phyloP scores from a whole-genome alignment of 805 yeast species.

The Pichia ethanolica region DNA sequence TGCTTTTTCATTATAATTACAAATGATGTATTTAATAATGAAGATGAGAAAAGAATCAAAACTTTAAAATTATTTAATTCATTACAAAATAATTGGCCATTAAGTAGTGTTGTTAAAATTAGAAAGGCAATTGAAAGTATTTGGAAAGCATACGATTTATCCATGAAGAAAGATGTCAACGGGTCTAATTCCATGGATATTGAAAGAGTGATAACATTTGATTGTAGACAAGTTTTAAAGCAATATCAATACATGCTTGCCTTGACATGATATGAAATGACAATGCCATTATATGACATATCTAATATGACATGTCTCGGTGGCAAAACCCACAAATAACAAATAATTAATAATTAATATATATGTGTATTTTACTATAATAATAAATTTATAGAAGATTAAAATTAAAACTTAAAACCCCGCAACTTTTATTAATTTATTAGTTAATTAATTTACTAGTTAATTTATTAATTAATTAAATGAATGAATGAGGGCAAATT shows the following conservation, averaged over 20 bases:
- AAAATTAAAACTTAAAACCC: too few relatives aligned
- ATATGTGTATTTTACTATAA: too few relatives aligned
- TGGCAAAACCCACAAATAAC: too few relatives aligned
- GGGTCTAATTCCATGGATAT: conserved; percentile 1
- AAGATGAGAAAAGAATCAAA: conserved; percentile 14
- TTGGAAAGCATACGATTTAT: conserved; percentile 25
- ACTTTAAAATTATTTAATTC: conserved; percentile 16
- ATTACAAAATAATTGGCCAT: conserved; percentile 24
- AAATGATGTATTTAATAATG: conserved; percentile 6
- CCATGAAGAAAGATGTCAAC: neutral
- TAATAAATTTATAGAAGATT: too few relatives aligned
- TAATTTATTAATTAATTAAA: too few relatives aligned
- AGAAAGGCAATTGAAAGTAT: conserved; percentile 21
- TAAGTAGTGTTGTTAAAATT: conserved; percentile 18
- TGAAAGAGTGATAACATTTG: conserved; percentile 8
- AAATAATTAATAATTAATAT: too few relatives aligned
- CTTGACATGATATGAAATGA: conserved; percentile 17
- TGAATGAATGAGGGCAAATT: too few relatives aligned
- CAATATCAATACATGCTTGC: conserved; percentile 21
- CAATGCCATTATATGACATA: too few relatives aligned
- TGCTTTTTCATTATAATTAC: conserved; percentile 23
- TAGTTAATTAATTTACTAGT: too few relatives aligned
- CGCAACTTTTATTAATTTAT: too few relatives aligned
- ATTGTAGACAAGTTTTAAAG: conserved; percentile 25
- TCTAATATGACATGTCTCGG: too few relatives aligned